Evolutionary conservation across 306 rosid genomes (phyloP), one percentile per base, ranked within the genome.

Genomic region (Luffa acutangula): DNA sequence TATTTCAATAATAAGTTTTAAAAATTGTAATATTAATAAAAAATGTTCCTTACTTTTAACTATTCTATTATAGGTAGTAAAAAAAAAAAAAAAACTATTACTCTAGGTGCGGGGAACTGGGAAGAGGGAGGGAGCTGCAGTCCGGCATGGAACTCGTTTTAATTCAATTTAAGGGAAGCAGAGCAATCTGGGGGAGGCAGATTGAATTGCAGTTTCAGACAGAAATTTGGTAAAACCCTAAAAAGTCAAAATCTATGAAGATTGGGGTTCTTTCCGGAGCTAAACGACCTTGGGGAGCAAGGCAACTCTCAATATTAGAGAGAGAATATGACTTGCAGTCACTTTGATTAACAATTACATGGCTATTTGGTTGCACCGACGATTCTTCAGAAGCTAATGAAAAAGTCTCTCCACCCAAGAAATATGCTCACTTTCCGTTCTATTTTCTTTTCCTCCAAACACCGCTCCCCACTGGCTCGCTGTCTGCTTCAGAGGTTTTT

Each of bases 361-460:
- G 45, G 45, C 14, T 49, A 7, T 73, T 73, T 73, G 20, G 43
- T 13, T 6, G 1, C 25, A 46, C 1, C 42, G 4, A 14, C 12
- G 45, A 73, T 74, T 51, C 3, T 73, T 73, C 0, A 33, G 7
- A 73, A 73, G 31, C 77, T 48, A 43, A 2, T 72, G 9, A 67
- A 2, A 6, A 48, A 25, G 1, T 6, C 77, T 33, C 43, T 33
- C 33, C 18, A 7, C 60, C 0, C 9, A 74, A 25, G 3, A n/a
- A 82, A 41, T 75, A 91, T 93, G 97, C 82, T 84, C 80, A 17
- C 84, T 81, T 84, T 81, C 58, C 90, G 93, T 56, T 88, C 89
- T 78, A 42, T 84, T 71, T 82, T 77, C 80, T 84, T 49, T 52
- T 84, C 87, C 34, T 81, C 91, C 82, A 85, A 79, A 42, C 87